Conservation (phyloP, 192 early-diverging fungal species). For the Anaeromyces robustus region DNA sequence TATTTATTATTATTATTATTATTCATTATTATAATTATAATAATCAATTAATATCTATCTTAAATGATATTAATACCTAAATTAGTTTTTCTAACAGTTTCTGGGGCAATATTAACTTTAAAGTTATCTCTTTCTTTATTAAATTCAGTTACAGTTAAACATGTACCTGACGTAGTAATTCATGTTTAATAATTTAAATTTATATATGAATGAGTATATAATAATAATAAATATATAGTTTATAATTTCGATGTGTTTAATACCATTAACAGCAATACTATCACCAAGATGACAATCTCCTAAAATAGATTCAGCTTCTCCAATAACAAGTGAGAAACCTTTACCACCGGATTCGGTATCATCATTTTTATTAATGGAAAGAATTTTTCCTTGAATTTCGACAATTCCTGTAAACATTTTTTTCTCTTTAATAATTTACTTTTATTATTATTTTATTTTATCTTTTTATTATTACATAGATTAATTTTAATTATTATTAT, state of each 20-base stretch:
- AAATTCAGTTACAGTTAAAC: slow-evolving; percentile 94
- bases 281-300: slow-evolving; percentile 81
- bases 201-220: too few species aligned
- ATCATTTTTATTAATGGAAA: slow-evolving; percentile 50
- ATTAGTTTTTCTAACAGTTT: slow-evolving; percentile 85
- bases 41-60: too few species aligned
- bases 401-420: slow-evolving; percentile 96
- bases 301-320: slow-evolving; percentile 50
- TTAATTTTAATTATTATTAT: too few species aligned
- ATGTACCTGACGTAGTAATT: too few species aligned
- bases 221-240: too few species aligned
- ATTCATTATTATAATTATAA: background rate
- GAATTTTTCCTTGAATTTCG: slow-evolving; percentile 71
- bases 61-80: slow-evolving; percentile 32
- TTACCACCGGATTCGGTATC: slow-evolving; percentile 60
- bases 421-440: too few species aligned
- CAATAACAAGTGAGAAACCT: slow-evolving; percentile 73
- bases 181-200: too few species aligned
- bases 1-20: background rate
- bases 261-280: slow-evolving; percentile 85
- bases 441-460: too few species aligned
- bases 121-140: slow-evolving; percentile 39
- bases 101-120: slow-evolving; percentile 86
- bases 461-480: too few species aligned
- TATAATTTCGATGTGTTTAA: too few species aligned